Conservation (phyloP, 2,329 filamentous ascomycete genomes). For the Stemphylium lycopersici region DNA sequence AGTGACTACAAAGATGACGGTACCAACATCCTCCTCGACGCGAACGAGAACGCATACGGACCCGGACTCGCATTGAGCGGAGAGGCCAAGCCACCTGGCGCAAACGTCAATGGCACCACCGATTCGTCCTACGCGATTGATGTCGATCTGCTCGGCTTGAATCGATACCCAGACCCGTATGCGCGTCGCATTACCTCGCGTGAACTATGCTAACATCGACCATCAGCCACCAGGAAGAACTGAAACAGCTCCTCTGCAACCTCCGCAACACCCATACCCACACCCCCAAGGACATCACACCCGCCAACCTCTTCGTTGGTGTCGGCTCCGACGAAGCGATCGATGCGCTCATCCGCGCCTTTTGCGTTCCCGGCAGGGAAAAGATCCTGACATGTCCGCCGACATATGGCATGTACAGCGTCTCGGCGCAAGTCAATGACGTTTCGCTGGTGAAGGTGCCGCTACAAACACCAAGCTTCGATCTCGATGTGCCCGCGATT, state of each 20-base stretch:
- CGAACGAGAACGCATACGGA: conserved; percentile 96
- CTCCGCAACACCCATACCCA: conserved; percentile 86
- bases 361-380: conserved; percentile 85
- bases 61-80: conserved; percentile 69
- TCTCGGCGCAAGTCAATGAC: conserved; percentile 94
- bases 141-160: conserved; percentile 79
- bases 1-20: conserved; percentile 99
- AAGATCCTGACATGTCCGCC: conserved; percentile 94
- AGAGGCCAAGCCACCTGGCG: conserved; percentile 56
- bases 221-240: conserved; percentile 74
- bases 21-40: conserved; percentile 92
- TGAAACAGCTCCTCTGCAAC: conserved; percentile 86
- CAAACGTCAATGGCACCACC: conserved; percentile 48
- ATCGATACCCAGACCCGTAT: conserved; percentile 91
- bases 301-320: conserved; percentile 89
- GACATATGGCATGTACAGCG: conserved; percentile 98
- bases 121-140: conserved; percentile 56
- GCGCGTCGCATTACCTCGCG: conserved; percentile 16
- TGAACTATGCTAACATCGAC: not conserved
- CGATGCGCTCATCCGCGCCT: conserved; percentile 89
- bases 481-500: conserved; percentile 72
- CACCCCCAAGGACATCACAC: conserved; percentile 73
- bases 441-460: conserved; percentile 86
- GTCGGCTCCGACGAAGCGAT: conserved; percentile 97
- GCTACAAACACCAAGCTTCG: conserved; percentile 75